Base-by-base conservation (phyloP, 2,329 filamentous ascomycete genomes). In the Myriosclerotinia duriaeana region DNA sequence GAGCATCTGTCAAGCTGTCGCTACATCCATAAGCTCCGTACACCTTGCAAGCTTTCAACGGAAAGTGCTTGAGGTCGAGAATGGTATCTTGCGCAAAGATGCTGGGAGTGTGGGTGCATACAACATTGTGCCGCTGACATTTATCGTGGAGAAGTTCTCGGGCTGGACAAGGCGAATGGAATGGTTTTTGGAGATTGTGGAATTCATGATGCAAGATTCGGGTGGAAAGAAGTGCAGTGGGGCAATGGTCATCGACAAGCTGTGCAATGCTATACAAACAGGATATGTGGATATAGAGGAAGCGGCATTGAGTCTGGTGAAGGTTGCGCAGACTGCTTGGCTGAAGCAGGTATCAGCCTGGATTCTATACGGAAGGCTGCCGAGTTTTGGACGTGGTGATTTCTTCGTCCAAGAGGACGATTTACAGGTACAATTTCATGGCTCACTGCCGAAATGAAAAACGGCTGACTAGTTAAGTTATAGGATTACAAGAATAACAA, bases 71-170 rank as follows among this genome's bases (percentile, higher is more conserved):
- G 87, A 93, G 64, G 92, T 97, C 5, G 95, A 99, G 78, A 85
- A 84, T 66, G 84, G 84, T 15, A 90, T 99, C 36, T 79, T 98
- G 61, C 85, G 83, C 55, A 86, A 87, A 73, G 92, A 97, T 80
- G 84, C 93, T 2, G 85, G 82, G 8, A 86, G 91, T 67, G 94
- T 98, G 1, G 94, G 94, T 53, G 94, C 91, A 0, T 97, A 97
- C 77, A 90, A 94, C 69, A 96, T 97, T 69, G 94, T 98, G 30
- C 94, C 95, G 3, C 79, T 99, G 72, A 96, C 95, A 60, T 89
- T 89, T 1, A 84, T 98, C 26, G 87, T 96, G 38, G 85, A 85
- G 6, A 90, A 95, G 74, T 97, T 98, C 74, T 87, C 89, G n/a
- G 89, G 86, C 53, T 98, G 94, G 94, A 90, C 85, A 56, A 85